Evolutionary conservation across 805 yeast genomes (phyloP).

Genomic region (Saturnispora gosingensis): DNA sequence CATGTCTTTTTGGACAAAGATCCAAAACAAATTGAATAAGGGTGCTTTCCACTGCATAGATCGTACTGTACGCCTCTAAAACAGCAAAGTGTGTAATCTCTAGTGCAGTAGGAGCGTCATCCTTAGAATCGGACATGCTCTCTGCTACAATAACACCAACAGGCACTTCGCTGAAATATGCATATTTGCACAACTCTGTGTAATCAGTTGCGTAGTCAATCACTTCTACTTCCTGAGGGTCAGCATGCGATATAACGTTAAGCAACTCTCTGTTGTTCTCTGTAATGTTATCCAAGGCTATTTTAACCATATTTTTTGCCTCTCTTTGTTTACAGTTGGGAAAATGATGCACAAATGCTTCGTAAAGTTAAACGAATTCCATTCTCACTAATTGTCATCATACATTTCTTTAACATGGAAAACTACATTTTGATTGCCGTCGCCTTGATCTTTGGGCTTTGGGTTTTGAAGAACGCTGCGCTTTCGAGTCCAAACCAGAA

Average conservation of each 20-base stretch:
- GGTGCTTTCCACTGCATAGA: slow-evolving; percentile 50
- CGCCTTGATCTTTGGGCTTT: slow-evolving; percentile 16
- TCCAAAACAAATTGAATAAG: slow-evolving; percentile 49
- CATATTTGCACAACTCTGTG: slow-evolving; percentile 46
- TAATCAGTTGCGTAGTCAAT: slow-evolving; percentile 38
- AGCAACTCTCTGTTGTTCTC: slow-evolving; percentile 51
- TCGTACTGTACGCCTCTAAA: slow-evolving; percentile 46
- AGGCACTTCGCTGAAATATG: slow-evolving; percentile 64
- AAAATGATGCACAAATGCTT: not conserved
- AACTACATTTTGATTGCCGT: slow-evolving; percentile 19
- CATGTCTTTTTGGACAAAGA: slow-evolving; percentile 42
- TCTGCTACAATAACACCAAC: slow-evolving; percentile 68
- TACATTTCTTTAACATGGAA: slow-evolving; percentile 17
- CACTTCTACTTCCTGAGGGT: slow-evolving; percentile 42
- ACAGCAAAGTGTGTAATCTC: slow-evolving; percentile 30
- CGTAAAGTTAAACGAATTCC: not conserved
- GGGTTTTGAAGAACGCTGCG: slow-evolving; percentile 17
- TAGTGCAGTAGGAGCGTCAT: slow-evolving; percentile 26
- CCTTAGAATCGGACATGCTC: slow-evolving; percentile 35
- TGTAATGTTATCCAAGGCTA: slow-evolving; percentile 51
- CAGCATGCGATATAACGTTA: slow-evolving; percentile 52
- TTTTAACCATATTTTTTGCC: slow-evolving; percentile 11
- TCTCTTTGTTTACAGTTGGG: not conserved
- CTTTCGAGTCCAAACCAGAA: slow-evolving; percentile 17
- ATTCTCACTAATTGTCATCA: not conserved